These are phyloP conservation scores for Takashimella tepidaria DNA, from an alignment of 1,284 basidiomycete species.

Conservation along the genomic window DNA sequence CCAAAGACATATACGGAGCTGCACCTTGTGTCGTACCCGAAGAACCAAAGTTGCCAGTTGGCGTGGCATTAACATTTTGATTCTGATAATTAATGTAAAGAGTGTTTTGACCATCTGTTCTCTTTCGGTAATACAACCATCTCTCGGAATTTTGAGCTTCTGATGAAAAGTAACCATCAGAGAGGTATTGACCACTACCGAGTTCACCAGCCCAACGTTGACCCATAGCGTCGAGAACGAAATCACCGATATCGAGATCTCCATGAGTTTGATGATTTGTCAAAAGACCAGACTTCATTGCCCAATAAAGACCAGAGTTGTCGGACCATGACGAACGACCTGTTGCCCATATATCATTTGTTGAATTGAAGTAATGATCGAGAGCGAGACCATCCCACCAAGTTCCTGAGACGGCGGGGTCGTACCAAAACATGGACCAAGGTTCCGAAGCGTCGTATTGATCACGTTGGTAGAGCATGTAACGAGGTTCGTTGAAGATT, in stretches of 20 bases:
- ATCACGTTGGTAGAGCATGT: constrained; percentile 87
- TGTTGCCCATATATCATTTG: constrained; percentile 73
- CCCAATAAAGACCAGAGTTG: constrained; percentile 72
- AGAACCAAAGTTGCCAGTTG: constrained; percentile 56
- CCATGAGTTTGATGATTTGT: constrained; percentile 85
- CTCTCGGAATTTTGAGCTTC: constrained; percentile 63
- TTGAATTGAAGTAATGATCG: constrained; percentile 73
- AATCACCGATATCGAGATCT: constrained; percentile 87
- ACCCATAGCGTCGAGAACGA: constrained; percentile 91
- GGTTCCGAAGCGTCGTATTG: constrained; percentile 83
- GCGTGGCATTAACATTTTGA: constrained; percentile 69
- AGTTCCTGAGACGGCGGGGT: constrained; percentile 72
- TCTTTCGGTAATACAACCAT: constrained; percentile 93
- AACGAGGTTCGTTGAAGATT: constrained; percentile 64
- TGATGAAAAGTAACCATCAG: constrained; percentile 64
- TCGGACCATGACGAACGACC: constrained; percentile 94
- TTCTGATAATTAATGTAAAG: constrained; percentile 72
- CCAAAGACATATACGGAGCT: constrained; percentile 57
- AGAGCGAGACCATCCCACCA: constrained; percentile 84
- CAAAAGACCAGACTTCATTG: constrained; percentile 76
- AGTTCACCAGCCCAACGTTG: constrained; percentile 94
- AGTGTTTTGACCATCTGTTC: constrained; percentile 96
- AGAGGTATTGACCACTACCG: constrained; percentile 79
- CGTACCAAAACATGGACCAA: constrained; percentile 97
- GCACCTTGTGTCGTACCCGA: constrained; percentile 70